Conservation (phyloP, 306 rosid genomes). For the Cucumis melo region DNA sequence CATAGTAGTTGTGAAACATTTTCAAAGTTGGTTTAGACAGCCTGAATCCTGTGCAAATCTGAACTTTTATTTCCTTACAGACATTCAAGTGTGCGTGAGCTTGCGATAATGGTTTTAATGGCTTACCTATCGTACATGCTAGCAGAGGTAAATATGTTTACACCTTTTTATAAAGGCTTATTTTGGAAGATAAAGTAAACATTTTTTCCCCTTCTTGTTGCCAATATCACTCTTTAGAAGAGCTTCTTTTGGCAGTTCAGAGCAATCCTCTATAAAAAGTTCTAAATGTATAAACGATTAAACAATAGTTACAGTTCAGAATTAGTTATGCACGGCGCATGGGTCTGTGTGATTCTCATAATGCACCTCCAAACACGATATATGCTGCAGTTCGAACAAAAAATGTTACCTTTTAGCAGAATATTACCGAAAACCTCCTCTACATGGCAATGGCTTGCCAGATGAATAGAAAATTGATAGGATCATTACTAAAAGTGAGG, state of each 20-base stretch:
- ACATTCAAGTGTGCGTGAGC: slow-evolving; percentile 78
- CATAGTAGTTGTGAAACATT: neutral
- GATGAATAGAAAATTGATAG: neutral
- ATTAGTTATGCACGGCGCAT: neutral
- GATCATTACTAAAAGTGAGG: neutral
- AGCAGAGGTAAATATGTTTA: slow-evolving; percentile 56
- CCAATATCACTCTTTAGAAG: neutral
- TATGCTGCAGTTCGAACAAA: neutral
- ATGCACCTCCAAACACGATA: neutral
- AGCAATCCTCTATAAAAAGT: neutral
- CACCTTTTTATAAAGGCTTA: neutral
- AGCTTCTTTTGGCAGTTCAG: neutral
- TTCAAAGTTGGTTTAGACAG: neutral
- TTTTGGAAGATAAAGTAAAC: neutral
- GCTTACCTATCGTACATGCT: slow-evolving; percentile 88
- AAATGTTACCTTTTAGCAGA: neutral
- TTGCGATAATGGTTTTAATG: slow-evolving; percentile 68
- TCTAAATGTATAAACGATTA: neutral
- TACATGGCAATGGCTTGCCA: neutral
- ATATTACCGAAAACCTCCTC: neutral
- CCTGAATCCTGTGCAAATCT: slow-evolving; percentile 1
- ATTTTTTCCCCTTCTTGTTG: neutral
- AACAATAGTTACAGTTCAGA: neutral
- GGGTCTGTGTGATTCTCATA: neutral
- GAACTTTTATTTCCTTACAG: slow-evolving; percentile 26